phyloP scores from a whole-genome alignment of 768 basidiomycete genomes.

The Asterophora lycoperdoides region DNA sequence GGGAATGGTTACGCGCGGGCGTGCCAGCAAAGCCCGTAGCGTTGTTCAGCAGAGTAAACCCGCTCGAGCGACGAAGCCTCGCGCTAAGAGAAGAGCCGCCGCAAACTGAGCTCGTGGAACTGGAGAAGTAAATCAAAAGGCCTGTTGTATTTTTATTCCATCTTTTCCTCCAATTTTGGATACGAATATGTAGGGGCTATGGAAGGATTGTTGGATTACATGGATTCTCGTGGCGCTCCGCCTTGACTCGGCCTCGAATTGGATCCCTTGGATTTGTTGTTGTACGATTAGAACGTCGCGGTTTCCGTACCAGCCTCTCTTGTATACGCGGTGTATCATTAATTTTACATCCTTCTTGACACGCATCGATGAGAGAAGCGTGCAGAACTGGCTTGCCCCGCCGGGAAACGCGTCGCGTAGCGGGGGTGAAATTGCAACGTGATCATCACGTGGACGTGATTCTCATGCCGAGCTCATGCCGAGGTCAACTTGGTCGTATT shows the following conservation, averaged over 20 bases:
- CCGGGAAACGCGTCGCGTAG: conserved; percentile 8
- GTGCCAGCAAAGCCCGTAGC: conserved; percentile 20
- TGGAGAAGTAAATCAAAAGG: background rate
- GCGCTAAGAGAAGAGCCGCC: conserved; percentile 9
- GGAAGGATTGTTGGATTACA: conserved; percentile 9
- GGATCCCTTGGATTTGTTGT: conserved; percentile 1
- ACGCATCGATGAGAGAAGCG: background rate
- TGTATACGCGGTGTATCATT: background rate
- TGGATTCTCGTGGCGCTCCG: background rate
- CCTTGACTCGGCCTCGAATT: background rate
- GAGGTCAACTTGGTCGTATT: background rate
- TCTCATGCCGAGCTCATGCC: conserved; percentile 13
- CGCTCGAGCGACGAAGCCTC: conserved; percentile 5
- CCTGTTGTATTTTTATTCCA: conserved; percentile 9
- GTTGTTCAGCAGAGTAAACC: conserved; percentile 5
- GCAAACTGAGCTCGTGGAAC: conserved; percentile 5
- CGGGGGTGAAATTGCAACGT: conserved; percentile 3
- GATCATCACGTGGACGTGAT: conserved; percentile 23
- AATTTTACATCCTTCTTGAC: background rate
- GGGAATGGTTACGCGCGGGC: conserved; percentile 38
- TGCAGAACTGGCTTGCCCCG: background rate
- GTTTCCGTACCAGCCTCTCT: background rate
- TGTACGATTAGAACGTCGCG: conserved; percentile 1
- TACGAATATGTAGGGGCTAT: background rate
- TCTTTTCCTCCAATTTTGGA: conserved; percentile 3